Base-by-base conservation (phyloP, 352 stramenopile genomes). In the Pythium rishiriense region DNA sequence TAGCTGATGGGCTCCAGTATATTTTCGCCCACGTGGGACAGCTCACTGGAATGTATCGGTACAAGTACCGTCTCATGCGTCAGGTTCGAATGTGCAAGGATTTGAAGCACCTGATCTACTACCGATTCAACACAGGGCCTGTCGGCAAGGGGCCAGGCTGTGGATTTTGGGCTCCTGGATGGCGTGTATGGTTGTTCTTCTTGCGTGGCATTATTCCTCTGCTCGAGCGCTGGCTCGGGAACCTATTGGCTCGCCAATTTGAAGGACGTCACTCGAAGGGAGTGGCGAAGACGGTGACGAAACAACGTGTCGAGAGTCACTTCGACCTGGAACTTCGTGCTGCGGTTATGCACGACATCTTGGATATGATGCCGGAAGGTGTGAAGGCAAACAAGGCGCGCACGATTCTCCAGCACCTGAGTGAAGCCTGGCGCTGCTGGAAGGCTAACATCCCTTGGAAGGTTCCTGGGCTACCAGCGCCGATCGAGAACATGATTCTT, bases 391-490 rank as follows among this genome's bases (percentile, higher is more conserved):
- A 99, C 81, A 99, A 99, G 85, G 95, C 88, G 21, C 81, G 97
- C 45, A 98, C 97, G 41, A 99, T 99, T 68, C 75, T 99, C 59
- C 96, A 98, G 66, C 98, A 99, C 78, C 81, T 99, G 58, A 98
- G 86, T 72, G 98, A 99, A 85, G 98, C 97, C 12, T 99, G 98
- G 88, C 86, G 95, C 21, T 98, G 95, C 85, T 98, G 93, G 92
- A 99, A 99, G 78, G 97, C 98, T 28, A 99, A 99, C 71, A 99
- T 99, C 78, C 98, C 97, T 4, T 99, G 98, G 98, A 99, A 99
- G 79, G 98, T 99, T n/a, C 97, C 98, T 14, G 98, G 98, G 15
- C 96, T 99, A 64, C 98, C 98, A 25, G 96, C 96, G 25, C 97
- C 97, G 0, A 98, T 99, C 68, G 98, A 99, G 67, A 99, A 99